Evolutionary conservation across 139 green algal species (phyloP).

Genomic region (Picochlorum costavermella): DNA sequence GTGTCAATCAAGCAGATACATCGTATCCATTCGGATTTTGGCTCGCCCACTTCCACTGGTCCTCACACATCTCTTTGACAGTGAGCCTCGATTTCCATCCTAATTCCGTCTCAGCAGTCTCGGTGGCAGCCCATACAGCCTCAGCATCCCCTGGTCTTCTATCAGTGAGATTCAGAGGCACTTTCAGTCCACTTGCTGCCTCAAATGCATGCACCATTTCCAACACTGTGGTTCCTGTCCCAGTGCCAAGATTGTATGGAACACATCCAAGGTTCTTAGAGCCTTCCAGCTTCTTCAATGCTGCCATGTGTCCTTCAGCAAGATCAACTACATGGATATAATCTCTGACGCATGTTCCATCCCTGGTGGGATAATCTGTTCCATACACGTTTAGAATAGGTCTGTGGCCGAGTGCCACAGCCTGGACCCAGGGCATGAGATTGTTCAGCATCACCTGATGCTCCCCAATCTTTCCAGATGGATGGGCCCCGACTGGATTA

Average conservation of each 20-base stretch:
- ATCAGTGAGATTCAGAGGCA: slow-evolving; percentile 48
- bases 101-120: slow-evolving; percentile 78
- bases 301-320: slow-evolving; percentile 75
- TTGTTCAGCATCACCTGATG: slow-evolving; percentile 96
- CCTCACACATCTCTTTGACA: slow-evolving; percentile 84
- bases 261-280: slow-evolving; percentile 56
- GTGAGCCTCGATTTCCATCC: slow-evolving; percentile 80
- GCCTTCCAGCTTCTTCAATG: slow-evolving; percentile 67
- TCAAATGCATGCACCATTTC: slow-evolving; percentile 93
- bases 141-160: slow-evolving; percentile 70
- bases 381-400: slow-evolving; percentile 86
- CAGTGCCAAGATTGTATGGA: slow-evolving; percentile 92
- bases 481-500: slow-evolving; percentile 42
- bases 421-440: slow-evolving; percentile 97
- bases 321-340: slow-evolving; percentile 99
- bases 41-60: slow-evolving; percentile 90
- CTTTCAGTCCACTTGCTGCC: slow-evolving; percentile 71
- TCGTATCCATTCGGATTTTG: slow-evolving; percentile 81
- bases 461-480: slow-evolving; percentile 83
- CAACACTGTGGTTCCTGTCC: slow-evolving; percentile 83
- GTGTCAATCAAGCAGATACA: background rate
- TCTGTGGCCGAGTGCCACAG: slow-evolving; percentile 82
- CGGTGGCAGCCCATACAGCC: slow-evolving; percentile 82
- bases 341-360: slow-evolving; percentile 85
- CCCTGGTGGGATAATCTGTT: slow-evolving; percentile 84